Percentiles rank a stretch among this genome's conserved stretches.
Evolutionary conservation across 768 basidiomycete species (phyloP).

Genomic region (Russula earlei): DNA sequence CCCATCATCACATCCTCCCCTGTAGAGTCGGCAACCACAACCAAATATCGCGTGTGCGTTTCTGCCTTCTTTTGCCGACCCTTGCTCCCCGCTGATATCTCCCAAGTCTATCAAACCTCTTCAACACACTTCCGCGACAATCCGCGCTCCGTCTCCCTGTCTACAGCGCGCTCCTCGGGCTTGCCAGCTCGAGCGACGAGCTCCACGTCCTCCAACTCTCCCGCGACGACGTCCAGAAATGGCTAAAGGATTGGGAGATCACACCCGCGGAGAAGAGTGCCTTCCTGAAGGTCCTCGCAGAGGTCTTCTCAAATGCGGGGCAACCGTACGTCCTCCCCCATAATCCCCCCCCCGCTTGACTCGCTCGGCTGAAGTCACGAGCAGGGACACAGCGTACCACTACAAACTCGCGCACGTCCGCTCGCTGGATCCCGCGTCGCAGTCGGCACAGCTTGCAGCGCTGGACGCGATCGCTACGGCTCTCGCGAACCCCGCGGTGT

Average conservation of each 20-base stretch:
- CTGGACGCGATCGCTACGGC: slow-evolving; percentile 53
- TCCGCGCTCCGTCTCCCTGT: slow-evolving; percentile 58
- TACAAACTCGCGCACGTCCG: slow-evolving; percentile 55
- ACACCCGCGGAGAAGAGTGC: slow-evolving; percentile 49
- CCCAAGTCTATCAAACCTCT: slow-evolving; percentile 66
- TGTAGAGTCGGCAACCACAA: slow-evolving; percentile 44
- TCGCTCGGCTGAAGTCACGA: not conserved
- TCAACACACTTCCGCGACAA: slow-evolving; percentile 62
- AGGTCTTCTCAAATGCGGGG: slow-evolving; percentile 46
- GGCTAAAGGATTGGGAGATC: slow-evolving; percentile 70
- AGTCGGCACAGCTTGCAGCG: slow-evolving; percentile 43
- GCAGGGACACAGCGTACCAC: slow-evolving; percentile 52
- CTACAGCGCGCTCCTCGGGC: slow-evolving; percentile 49
- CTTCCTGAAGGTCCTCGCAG: slow-evolving; percentile 57
- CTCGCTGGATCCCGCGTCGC: slow-evolving; percentile 46
- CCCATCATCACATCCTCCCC: slow-evolving; percentile 46
- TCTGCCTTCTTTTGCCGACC: not conserved
- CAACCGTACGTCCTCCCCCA: slow-evolving; percentile 42
- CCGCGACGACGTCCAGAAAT: slow-evolving; percentile 56
- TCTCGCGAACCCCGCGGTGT: slow-evolving; percentile 53
- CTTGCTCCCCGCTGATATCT: not conserved
- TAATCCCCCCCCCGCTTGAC: not conserved
- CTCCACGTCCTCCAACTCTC: slow-evolving; percentile 52
- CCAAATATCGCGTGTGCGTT: slow-evolving; percentile 71
- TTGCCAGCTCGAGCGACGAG: slow-evolving; percentile 53